Evolutionary conservation across 2,329 filamentous ascomycete genomes (phyloP).

Genomic region (Arthroderma uncinatum): DNA sequence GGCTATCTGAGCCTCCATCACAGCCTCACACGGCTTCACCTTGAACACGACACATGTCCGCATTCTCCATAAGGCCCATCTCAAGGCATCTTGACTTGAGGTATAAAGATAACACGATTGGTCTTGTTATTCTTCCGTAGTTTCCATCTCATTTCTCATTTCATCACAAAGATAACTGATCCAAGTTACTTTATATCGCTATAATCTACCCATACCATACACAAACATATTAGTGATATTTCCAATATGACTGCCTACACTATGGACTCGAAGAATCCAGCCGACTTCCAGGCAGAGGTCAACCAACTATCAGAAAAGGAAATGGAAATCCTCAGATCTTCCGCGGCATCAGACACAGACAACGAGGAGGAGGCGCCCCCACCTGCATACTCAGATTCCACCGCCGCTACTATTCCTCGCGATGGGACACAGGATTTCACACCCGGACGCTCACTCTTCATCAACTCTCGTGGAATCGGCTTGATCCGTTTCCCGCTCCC

Average conservation of each 20-base stretch:
- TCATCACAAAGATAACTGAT: background rate
- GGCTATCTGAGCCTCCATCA: conserved; percentile 2
- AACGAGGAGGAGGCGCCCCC: background rate
- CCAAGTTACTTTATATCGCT: background rate
- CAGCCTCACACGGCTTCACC: background rate
- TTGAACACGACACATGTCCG: background rate
- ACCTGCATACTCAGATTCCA: background rate
- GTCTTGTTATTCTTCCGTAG: background rate
- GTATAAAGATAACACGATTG: background rate
- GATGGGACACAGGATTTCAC: background rate
- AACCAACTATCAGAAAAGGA: conserved; percentile 7
- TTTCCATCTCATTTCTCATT: background rate
- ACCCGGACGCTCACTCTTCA: conserved; percentile 15
- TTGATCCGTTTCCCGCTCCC: conserved; percentile 27
- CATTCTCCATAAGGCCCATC: background rate
- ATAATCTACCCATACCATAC: background rate
- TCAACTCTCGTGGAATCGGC: conserved; percentile 23
- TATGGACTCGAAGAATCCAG: background rate
- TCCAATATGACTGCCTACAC: background rate
- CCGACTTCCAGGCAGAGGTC: background rate
- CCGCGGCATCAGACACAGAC: conserved; percentile 9
- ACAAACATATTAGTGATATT: background rate
- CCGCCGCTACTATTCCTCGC: background rate
- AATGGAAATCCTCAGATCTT: conserved; percentile 11
- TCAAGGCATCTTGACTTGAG: background rate